Conservation (phyloP, 2,329 filamentous ascomycete species). For the Hysterium pulicare region DNA sequence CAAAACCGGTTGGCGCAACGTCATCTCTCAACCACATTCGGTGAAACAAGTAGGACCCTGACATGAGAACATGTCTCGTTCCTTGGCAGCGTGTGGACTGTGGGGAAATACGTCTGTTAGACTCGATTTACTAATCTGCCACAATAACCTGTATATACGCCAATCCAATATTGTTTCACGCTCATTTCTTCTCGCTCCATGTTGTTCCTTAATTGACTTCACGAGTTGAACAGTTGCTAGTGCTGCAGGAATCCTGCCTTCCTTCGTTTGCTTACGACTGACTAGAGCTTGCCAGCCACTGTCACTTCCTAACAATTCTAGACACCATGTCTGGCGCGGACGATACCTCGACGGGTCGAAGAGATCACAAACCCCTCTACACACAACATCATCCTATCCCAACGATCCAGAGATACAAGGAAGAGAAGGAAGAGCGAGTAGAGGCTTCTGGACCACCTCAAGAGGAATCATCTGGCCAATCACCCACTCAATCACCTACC, state of each 20-base stretch:
- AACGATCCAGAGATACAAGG: slow-evolving; percentile 45
- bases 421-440: slow-evolving; percentile 44
- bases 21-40: not conserved
- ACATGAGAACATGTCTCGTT: too few species aligned
- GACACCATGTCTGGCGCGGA: slow-evolving; percentile 40
- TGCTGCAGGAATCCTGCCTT: too few species aligned
- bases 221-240: too few species aligned
- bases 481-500: too few species aligned
- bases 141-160: not conserved
- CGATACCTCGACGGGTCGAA: slow-evolving; percentile 36
- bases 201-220: too few species aligned
- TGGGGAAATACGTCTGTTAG: too few species aligned
- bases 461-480: slow-evolving; percentile 25
- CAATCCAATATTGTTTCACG: not conserved
- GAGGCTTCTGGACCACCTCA: slow-evolving; percentile 28
- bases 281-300: too few species aligned
- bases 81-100: too few species aligned
- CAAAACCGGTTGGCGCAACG: slow-evolving; percentile 1
- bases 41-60: too few species aligned
- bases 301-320: not conserved
- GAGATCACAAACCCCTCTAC: slow-evolving; percentile 42
- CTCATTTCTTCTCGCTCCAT: not conserved
- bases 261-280: too few species aligned
- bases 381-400: slow-evolving; percentile 44
- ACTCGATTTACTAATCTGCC: too few species aligned